A percentile compares a stretch with the other conserved stretches of the same genome.
phyloP scores from a whole-genome alignment of 371 early-diverging fungal genomes.

The Cladochytrium tenue region DNA sequence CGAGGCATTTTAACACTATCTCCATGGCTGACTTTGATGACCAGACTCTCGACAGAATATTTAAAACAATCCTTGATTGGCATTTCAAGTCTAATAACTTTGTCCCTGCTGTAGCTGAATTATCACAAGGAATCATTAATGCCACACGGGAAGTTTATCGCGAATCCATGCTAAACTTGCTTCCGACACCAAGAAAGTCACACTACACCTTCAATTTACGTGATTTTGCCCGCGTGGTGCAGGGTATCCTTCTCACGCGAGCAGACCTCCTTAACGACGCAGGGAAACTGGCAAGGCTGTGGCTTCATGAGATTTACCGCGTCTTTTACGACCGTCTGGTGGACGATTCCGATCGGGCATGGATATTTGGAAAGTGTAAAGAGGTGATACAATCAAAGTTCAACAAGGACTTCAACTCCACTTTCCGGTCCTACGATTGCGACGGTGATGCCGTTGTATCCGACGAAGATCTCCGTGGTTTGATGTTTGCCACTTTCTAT shows the following conservation, averaged over 20 bases:
- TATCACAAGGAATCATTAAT: conserved; percentile 37
- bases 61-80: conserved; percentile 53
- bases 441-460: conserved; percentile 40
- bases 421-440: conserved; percentile 42
- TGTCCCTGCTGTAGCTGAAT: conserved; percentile 18
- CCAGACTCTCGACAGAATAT: conserved; percentile 44
- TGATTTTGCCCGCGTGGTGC: conserved; percentile 53
- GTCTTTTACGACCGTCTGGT: conserved; percentile 56
- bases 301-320: conserved; percentile 55
- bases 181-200: conserved; percentile 55
- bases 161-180: conserved; percentile 44
- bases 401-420: conserved; percentile 38
- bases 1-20: conserved; percentile 54
- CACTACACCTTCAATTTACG: conserved; percentile 58
- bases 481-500: conserved; percentile 53
- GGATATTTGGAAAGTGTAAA: conserved; percentile 42
- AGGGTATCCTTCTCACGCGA: conserved; percentile 46
- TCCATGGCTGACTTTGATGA: conserved; percentile 50
- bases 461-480: conserved; percentile 49
- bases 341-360: conserved; percentile 52
- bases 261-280: conserved; percentile 33
- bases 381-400: conserved; percentile 37
- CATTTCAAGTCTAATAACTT: conserved; percentile 48
- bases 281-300: conserved; percentile 45
- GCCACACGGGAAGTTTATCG: conserved; percentile 50